These are phyloP conservation scores for Juncus effusus DNA, from an alignment of 176 grass and related monocot species.

Conservation along the genomic window DNA sequence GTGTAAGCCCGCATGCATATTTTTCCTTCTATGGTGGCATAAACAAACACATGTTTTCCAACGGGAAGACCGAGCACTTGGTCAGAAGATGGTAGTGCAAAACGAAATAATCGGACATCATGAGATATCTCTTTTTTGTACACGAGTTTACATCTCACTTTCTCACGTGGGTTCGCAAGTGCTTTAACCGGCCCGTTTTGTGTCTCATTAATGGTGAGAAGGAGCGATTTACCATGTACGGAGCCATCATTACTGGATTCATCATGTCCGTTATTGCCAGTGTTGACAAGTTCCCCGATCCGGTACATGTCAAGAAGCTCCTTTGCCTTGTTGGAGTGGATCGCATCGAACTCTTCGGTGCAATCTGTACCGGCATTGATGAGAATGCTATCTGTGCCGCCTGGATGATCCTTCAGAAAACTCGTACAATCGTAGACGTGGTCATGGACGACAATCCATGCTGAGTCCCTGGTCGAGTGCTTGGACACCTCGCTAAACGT, in stretches of 20 bases:
- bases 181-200: conserved; percentile 19
- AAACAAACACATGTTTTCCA: conserved; percentile 71
- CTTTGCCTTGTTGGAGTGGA: conserved; percentile 73
- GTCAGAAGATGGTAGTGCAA: conserved; percentile 44
- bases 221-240: conserved; percentile 1
- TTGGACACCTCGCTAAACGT: conserved; percentile 55
- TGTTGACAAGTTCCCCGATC: conserved; percentile 50
- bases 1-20: conserved; percentile 80
- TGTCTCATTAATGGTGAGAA: conserved; percentile 32
- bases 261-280: neutral
- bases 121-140: conserved; percentile 41
- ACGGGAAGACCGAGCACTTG: conserved; percentile 58
- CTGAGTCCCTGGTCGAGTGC: conserved; percentile 52
- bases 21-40: conserved; percentile 47
- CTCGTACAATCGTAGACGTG: conserved; percentile 75
- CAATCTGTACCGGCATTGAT: conserved; percentile 88
- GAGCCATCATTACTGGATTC: conserved; percentile 4
- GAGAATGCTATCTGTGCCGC: conserved; percentile 83
- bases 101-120: conserved; percentile 54
- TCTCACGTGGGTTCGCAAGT: conserved; percentile 46
- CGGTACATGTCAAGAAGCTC: conserved; percentile 50
- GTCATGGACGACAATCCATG: conserved; percentile 82
- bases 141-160: conserved; percentile 48
- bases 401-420: conserved; percentile 87
- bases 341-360: conserved; percentile 91